A percentile compares a stretch with the other conserved stretches of the same genome.
Evolutionary conservation across 331 rosid species (phyloP).

Genomic region (Malus hybrid): DNA sequence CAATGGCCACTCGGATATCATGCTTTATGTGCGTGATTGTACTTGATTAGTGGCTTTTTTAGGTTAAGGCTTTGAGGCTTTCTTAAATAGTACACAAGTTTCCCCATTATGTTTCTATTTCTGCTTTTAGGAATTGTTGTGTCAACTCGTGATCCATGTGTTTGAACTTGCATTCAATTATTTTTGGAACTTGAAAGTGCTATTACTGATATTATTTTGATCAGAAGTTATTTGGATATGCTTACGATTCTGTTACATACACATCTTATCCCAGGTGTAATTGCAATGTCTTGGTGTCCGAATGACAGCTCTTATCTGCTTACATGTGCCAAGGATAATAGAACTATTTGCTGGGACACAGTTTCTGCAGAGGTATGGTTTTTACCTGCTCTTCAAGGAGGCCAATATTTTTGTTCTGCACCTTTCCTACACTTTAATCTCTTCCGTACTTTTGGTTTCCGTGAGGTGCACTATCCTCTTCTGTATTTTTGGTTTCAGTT

Average conservation of each 20-base stretch:
- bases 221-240: neutral
- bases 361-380: slow-evolving; percentile 74
- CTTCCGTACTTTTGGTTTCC: neutral
- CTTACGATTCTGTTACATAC: neutral
- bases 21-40: neutral
- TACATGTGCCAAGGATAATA: slow-evolving; percentile 90
- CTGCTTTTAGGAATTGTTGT: neutral
- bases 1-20: neutral
- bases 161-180: neutral
- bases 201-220: neutral
- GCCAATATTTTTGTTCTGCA: neutral
- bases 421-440: neutral
- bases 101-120: neutral
- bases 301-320: slow-evolving; percentile 86
- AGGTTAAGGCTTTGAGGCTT: neutral
- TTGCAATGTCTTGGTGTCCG: slow-evolving; percentile 99
- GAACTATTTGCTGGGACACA: slow-evolving; percentile 99
- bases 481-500: neutral
- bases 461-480: neutral
- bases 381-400: slow-evolving; percentile 9
- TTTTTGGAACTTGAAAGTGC: neutral
- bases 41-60: neutral
- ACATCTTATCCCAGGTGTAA: slow-evolving; percentile 59
- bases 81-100: neutral
- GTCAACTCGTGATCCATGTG: neutral